These are phyloP conservation scores for Inonotus hispidus DNA, from an alignment of 1,284 basidiomycete species.

Conservation along the genomic window DNA sequence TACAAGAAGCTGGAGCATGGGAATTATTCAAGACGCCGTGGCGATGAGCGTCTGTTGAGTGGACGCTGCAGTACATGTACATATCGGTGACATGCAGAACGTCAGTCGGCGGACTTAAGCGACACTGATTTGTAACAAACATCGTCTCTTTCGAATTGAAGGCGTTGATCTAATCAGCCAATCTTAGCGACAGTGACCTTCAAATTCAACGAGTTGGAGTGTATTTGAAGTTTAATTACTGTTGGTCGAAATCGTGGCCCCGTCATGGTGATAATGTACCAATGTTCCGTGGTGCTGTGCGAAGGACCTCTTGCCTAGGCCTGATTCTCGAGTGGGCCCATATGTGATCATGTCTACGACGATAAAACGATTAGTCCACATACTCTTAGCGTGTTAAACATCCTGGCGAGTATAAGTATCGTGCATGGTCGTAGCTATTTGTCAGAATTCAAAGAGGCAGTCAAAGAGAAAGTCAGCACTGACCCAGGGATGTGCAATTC, in stretches of 20 bases:
- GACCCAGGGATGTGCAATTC: no score
- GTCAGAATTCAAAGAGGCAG: no score
- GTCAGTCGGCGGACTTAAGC: conserved; percentile 9
- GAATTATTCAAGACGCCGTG: not conserved
- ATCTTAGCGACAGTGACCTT: conserved; percentile 5
- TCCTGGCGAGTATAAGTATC: no score
- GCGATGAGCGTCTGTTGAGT: not conserved
- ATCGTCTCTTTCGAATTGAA: not conserved
- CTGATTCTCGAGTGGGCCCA: no score
- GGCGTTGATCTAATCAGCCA: conserved; percentile 5
- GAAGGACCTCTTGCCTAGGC: no score
- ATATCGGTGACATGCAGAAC: not conserved
- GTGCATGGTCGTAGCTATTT: no score
- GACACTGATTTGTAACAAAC: not conserved
- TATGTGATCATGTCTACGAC: not conserved
- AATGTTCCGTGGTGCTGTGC: no score
- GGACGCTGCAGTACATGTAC: not conserved
- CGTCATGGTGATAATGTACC: not conserved
- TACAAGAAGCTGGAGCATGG: conserved; percentile 5
- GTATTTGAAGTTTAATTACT: not conserved
- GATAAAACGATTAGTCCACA: no score
- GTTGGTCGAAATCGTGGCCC: not conserved
- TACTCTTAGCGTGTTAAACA: no score
- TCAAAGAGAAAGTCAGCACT: no score
- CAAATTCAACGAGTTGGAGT: not conserved